phyloP scores from a whole-genome alignment of 108 stramenopile genomes.

The Mayamaea pseudoterrestris region DNA sequence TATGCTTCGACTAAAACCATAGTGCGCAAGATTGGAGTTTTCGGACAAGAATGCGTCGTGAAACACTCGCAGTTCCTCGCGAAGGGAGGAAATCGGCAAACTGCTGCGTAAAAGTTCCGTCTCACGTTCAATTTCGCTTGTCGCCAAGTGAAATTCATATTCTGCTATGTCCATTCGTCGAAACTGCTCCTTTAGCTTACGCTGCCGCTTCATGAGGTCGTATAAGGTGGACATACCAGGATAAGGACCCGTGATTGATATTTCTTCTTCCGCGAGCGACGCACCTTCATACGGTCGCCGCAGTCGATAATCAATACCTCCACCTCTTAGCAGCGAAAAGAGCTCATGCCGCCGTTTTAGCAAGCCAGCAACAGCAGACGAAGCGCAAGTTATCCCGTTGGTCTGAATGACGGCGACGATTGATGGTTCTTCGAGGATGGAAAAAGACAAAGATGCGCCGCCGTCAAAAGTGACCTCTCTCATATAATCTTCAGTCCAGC shows the following conservation, averaged over 20 bases:
- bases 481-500: constrained; percentile 3
- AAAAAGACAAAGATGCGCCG: constrained; percentile 44
- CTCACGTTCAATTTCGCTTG: background rate
- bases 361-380: constrained; percentile 33
- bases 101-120: too few relatives aligned
- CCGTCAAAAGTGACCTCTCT: constrained; percentile 34
- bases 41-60: too few relatives aligned
- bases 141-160: background rate
- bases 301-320: constrained; percentile 43
- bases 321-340: constrained; percentile 53
- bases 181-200: constrained; percentile 13
- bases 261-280: background rate
- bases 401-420: constrained; percentile 19
- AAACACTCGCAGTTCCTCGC: too few relatives aligned
- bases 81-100: too few relatives aligned
- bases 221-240: constrained; percentile 33
- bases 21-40: too few relatives aligned
- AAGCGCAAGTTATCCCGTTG: constrained; percentile 32
- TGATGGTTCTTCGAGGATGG: constrained; percentile 38
- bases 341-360: constrained; percentile 30
- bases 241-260: constrained; percentile 5
- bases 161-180: constrained; percentile 12
- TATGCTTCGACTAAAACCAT: too few relatives aligned
- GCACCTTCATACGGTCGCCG: background rate
- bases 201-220: constrained; percentile 16